A percentile compares a stretch with the other conserved stretches of the same genome.
Evolutionary conservation across 768 basidiomycete species (phyloP).

Genomic region (Naganishia antarctica): DNA sequence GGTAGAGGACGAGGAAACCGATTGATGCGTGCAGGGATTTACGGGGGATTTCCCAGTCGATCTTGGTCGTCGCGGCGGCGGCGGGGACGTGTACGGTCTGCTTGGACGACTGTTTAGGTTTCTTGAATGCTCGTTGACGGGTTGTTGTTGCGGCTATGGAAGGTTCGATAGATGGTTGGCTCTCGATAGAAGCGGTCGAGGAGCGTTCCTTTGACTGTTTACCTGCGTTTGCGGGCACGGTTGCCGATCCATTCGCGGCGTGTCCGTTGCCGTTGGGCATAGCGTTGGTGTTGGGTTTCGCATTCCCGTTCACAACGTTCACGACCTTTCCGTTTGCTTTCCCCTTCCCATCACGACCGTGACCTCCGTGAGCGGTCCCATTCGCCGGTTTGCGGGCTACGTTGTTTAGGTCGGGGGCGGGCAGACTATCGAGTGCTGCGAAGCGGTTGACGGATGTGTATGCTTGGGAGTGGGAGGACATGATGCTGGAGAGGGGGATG

Average conservation of each 20-base stretch:
- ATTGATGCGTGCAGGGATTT: constrained; percentile 84
- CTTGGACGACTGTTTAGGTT: not conserved
- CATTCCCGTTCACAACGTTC: constrained; percentile 7
- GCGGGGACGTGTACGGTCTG: not conserved
- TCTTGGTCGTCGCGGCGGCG: constrained; percentile 33
- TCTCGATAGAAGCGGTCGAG: constrained; percentile 6
- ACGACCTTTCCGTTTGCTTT: not conserved
- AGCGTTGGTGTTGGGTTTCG: not conserved
- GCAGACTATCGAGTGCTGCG: constrained; percentile 12
- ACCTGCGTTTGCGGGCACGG: not conserved
- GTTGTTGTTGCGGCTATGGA: not conserved
- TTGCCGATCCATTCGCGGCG: constrained; percentile 2
- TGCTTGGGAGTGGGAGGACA: not conserved
- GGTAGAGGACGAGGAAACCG: constrained; percentile 62
- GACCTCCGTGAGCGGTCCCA: not conserved
- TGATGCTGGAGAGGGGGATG: not conserved
- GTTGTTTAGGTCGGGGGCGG: not conserved
- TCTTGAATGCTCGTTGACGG: constrained; percentile 6
- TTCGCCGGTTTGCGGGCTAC: not conserved
- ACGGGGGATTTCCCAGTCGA: constrained; percentile 87
- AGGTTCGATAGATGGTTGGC: constrained; percentile 8
- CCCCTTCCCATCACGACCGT: not conserved
- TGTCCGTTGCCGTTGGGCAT: too few species aligned
- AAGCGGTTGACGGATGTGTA: constrained; percentile 15
- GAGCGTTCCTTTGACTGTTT: constrained; percentile 2